These are phyloP conservation scores for Pythium pectinolyticum DNA, from an alignment of 352 stramenopile genomes.

Conservation along the genomic window DNA sequence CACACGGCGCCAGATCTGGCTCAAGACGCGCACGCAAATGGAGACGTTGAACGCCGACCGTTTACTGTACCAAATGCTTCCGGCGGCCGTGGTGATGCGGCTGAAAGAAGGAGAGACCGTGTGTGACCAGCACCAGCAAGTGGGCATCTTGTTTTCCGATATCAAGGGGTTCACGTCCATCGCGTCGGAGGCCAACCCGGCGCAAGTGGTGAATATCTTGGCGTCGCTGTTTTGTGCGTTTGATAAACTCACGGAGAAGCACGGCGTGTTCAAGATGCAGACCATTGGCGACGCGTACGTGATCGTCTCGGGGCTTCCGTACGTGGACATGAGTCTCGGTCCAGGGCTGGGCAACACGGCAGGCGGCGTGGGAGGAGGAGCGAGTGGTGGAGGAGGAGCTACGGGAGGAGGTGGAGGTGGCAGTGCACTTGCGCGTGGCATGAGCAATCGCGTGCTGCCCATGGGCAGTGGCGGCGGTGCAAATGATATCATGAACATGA, in stretches of 20 bases:
- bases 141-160: conserved; percentile 90
- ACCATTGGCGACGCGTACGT: conserved; percentile 94
- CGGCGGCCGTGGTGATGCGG: conserved; percentile 76
- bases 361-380: background rate
- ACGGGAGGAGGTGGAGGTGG: background rate
- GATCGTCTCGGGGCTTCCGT: conserved; percentile 84
- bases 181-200: conserved; percentile 73
- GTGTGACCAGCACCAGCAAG: conserved; percentile 84
- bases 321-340: conserved; percentile 82
- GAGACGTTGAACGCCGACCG: conserved; percentile 85
- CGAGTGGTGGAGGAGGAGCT: conserved; percentile 9
- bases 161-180: conserved; percentile 93
- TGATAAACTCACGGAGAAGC: conserved; percentile 90
- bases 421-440: conserved; percentile 6
- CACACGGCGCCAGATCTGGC: conserved; percentile 79
- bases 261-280: conserved; percentile 94
- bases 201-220: conserved; percentile 90
- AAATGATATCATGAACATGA: conserved; percentile 18
- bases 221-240: conserved; percentile 91
- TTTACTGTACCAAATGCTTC: conserved; percentile 87
- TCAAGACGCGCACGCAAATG: conserved; percentile 79
- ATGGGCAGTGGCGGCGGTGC: too few relatives aligned
- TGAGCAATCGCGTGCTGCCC: conserved; percentile 57
- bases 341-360: conserved; percentile 39
- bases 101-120: conserved; percentile 85